phyloP scores from a whole-genome alignment of 2,329 filamentous ascomycete genomes.

The Colletotrichum cuscutae region DNA sequence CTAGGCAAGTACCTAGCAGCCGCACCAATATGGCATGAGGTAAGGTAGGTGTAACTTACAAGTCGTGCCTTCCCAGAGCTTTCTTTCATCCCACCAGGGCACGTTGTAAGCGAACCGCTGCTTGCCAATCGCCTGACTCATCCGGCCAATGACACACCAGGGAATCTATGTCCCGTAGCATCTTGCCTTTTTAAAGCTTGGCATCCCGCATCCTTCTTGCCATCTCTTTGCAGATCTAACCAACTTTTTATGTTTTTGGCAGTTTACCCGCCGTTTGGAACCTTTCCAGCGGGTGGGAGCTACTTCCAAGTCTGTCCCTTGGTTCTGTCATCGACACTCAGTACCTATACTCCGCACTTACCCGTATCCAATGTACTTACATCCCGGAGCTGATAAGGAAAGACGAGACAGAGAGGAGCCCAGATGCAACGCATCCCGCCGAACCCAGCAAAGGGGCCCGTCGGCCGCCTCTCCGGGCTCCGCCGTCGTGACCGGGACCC shows the following conservation, averaged over 20 bases:
- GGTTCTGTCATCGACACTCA: too few species aligned
- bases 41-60: not conserved
- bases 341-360: too few species aligned
- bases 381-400: not conserved
- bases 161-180: not conserved
- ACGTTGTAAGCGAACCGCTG: not conserved
- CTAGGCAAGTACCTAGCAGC: not conserved
- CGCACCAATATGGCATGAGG: too few species aligned
- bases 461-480: not conserved
- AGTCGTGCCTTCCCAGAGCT: not conserved
- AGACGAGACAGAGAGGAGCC: not conserved
- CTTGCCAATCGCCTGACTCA: not conserved
- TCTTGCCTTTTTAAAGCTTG: not conserved
- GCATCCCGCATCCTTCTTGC: not conserved
- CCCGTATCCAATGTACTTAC: not conserved
- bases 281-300: not conserved
- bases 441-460: not conserved
- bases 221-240: not conserved
- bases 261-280: not conserved
- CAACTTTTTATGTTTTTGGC: not conserved
- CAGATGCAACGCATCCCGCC: not conserved
- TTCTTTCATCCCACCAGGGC: not conserved
- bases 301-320: not conserved
- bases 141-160: not conserved
- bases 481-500: slow-evolving; percentile 22